Conservation (phyloP, 2,329 filamentous ascomycete species). For the Aspergillus bombycis region DNA sequence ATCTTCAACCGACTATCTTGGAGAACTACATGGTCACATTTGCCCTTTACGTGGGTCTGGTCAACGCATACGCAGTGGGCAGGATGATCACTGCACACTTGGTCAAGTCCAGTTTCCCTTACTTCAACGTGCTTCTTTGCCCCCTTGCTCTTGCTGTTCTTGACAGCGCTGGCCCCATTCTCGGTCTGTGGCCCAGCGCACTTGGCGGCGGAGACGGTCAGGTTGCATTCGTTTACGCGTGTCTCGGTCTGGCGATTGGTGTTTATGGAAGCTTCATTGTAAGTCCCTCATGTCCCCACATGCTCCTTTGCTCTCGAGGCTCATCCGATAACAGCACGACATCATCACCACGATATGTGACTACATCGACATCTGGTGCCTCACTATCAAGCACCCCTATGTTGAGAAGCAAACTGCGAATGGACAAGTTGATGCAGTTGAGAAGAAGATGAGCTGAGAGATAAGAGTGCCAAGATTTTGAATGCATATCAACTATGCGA, state of each 20-base stretch:
- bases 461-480: not conserved
- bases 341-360: constrained; percentile 98
- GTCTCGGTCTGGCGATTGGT: constrained; percentile 80
- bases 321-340: constrained; percentile 61
- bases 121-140: constrained; percentile 80
- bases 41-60: constrained; percentile 79
- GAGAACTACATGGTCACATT: constrained; percentile 86
- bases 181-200: constrained; percentile 71
- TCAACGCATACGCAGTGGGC: constrained; percentile 94
- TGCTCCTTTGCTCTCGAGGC: not conserved
- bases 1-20: constrained; percentile 82
- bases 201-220: constrained; percentile 81
- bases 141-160: constrained; percentile 78
- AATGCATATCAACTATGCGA: constrained; percentile 22
- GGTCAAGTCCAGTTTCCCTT: constrained; percentile 84
- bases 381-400: constrained; percentile 88
- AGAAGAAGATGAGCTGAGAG: constrained; percentile 33
- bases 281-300: constrained; percentile 27
- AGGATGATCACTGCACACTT: constrained; percentile 96
- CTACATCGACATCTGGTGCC: constrained; percentile 96
- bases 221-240: constrained; percentile 86
- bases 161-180: constrained; percentile 74
- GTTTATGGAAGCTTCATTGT: constrained; percentile 97
- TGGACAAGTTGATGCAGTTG: constrained; percentile 21
- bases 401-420: constrained; percentile 41